Base-by-base conservation (phyloP, 1,139 yeast species). In the Lodderomyces pseudojiufengensis region DNA sequence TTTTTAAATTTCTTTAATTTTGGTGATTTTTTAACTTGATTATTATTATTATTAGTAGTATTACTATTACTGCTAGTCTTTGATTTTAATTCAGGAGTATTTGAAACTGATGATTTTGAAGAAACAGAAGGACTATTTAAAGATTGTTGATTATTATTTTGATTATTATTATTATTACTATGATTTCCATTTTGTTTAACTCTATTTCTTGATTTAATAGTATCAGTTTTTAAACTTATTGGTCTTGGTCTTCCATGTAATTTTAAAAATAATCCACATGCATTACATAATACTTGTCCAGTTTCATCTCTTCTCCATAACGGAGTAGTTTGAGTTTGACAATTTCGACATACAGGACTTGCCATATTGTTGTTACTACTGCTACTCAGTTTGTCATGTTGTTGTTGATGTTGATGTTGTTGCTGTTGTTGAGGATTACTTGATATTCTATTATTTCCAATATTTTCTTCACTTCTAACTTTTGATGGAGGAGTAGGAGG, bases 201-300 rank as follows among this genome's bases (percentile, higher is more conserved):
- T 51, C 97, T 73, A 57, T 88, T 88, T 52, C 97, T 73, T 31
- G 94, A 81, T 61, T 88, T 86, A 55, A 90, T 90, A 16, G 92
- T 88, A 59, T 88, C 95, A 5, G 95, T 87, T 56, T 90, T 90
- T 50, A 90, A 65, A 23, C 92, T 81, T 39, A 87, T 87, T 3
- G 97, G 97, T 50, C 97, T 73, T 23, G 96, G 86, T 38, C 95
- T 75, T 16, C 96, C 96, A 54, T 90, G 97, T 29, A 90, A 71
- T 61, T 90, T 90, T 44, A 90, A 65, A 53, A 90, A 90, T 37
- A 90, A 69, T 0, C 97, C 97, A 64, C 97, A 90, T 4, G 97
- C 97, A 63, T 90, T 90, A 58, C 97, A 90, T 35, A 90, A 71
- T 11, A 87, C 95, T 48, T 86, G 94, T 11, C 97, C 97, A 12